Percentiles rank a stretch among this genome's conserved stretches.
Conservation (phyloP, 2,329 filamentous ascomycete genomes). For the Monosporascus sp. region DNA sequence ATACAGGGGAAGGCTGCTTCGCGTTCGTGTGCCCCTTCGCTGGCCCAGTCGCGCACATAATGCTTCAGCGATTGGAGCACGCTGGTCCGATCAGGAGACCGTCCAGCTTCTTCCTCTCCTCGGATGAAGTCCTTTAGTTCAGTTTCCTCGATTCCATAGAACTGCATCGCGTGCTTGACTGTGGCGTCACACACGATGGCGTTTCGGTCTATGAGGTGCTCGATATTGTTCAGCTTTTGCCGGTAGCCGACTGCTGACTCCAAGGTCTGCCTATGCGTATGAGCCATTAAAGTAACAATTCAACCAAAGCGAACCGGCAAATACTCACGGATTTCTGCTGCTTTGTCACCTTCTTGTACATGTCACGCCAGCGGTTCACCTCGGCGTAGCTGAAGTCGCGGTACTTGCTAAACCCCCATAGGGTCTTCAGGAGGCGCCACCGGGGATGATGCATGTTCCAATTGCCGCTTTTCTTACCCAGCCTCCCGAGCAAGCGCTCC, state of each 20-base stretch:
- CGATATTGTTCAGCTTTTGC: constrained; percentile 43
- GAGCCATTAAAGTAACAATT: neutral
- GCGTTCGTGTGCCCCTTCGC: constrained; percentile 42
- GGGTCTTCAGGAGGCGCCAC: constrained; percentile 34
- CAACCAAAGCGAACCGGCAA: neutral
- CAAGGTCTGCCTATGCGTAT: constrained; percentile 33
- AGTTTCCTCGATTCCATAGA: constrained; percentile 37
- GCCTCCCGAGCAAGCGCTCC: constrained; percentile 22
- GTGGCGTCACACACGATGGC: constrained; percentile 41
- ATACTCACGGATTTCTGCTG: constrained; percentile 27
- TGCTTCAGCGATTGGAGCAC: constrained; percentile 52
- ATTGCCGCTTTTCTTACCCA: constrained; percentile 24
- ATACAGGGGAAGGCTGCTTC: constrained; percentile 37
- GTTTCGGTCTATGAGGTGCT: constrained; percentile 40
- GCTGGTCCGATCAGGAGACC: constrained; percentile 39
- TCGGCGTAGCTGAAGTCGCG: constrained; percentile 31
- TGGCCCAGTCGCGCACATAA: constrained; percentile 53
- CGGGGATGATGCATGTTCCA: constrained; percentile 34
- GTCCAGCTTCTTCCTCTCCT: constrained; percentile 31
- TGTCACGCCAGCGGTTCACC: constrained; percentile 27
- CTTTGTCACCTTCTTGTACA: constrained; percentile 32
- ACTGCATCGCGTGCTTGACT: constrained; percentile 37
- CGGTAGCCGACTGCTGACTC: constrained; percentile 54
- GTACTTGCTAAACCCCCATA: constrained; percentile 33
- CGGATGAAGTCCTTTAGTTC: constrained; percentile 42